Percentiles rank a stretch among this genome's conserved stretches.
phyloP scores from a whole-genome alignment of 257 asterid genomes.

The Vinca minor region DNA sequence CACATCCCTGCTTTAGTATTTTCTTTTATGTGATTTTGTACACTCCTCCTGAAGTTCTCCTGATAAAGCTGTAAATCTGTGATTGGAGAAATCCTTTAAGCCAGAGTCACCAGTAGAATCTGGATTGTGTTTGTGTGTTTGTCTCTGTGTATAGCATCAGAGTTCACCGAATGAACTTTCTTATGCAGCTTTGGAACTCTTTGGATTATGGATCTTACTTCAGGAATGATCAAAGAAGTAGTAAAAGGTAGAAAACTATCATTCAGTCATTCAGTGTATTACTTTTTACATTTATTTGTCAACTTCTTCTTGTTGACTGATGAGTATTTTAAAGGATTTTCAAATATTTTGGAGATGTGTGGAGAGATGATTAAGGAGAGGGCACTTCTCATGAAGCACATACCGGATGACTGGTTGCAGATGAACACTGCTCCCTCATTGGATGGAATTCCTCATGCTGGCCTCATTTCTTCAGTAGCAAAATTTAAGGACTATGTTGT shows the following conservation, averaged over 20 bases:
- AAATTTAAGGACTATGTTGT: slow-evolving; percentile 43
- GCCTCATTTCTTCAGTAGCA: slow-evolving; percentile 63
- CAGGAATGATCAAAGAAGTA: slow-evolving; percentile 54
- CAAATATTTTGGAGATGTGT: slow-evolving; percentile 75
- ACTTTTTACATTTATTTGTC: slow-evolving; percentile 7
- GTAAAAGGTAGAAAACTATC: slow-evolving; percentile 49
- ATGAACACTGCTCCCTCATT: slow-evolving; percentile 23
- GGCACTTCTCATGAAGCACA: slow-evolving; percentile 41
- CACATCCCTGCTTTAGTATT: not conserved
- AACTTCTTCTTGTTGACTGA: slow-evolving; percentile 27
- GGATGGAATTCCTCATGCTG: slow-evolving; percentile 58
- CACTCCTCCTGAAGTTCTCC: not conserved
- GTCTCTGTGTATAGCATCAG: not conserved
- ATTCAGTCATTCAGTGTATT: not conserved
- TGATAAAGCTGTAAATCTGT: not conserved
- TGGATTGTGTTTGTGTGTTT: not conserved
- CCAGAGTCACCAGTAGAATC: not conserved
- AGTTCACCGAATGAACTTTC: slow-evolving; percentile 11
- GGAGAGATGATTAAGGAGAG: slow-evolving; percentile 64
- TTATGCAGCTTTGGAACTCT: slow-evolving; percentile 64
- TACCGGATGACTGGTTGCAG: slow-evolving; percentile 57
- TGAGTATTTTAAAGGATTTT: slow-evolving; percentile 42
- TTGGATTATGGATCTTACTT: slow-evolving; percentile 66
- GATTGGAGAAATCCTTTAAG: not conserved
- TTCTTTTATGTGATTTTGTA: no score